Conservation (phyloP, 345 rosid species). For the Aethionema arabicum region DNA sequence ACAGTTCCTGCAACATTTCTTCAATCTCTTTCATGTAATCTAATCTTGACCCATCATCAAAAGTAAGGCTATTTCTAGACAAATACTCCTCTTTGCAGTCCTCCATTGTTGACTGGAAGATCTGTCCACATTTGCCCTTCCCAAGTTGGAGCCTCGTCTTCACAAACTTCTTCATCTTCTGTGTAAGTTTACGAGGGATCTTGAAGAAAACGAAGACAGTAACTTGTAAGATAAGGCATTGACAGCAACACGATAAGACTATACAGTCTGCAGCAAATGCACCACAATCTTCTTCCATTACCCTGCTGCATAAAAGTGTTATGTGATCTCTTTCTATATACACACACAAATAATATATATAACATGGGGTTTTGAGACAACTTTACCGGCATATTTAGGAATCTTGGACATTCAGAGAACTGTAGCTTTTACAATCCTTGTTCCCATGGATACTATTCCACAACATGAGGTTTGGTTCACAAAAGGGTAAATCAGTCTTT, state of each 20-base stretch:
- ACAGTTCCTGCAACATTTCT: slow-evolving; percentile 53
- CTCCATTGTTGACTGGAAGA: slow-evolving; percentile 23
- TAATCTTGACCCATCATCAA: slow-evolving; percentile 17
- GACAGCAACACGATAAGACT: slow-evolving; percentile 74
- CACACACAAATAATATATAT: not conserved
- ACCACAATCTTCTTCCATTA: slow-evolving; percentile 57
- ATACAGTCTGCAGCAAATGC: slow-evolving; percentile 72
- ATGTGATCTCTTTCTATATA: no score
- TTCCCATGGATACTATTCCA: slow-evolving; percentile 42
- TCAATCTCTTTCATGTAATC: slow-evolving; percentile 56
- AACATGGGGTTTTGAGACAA: slow-evolving; percentile 34
- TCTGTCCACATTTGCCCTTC: slow-evolving; percentile 22
- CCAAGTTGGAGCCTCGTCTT: slow-evolving; percentile 39
- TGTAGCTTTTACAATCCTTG: slow-evolving; percentile 29
- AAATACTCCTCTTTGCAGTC: slow-evolving; percentile 20
- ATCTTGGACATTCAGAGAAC: slow-evolving; percentile 47
- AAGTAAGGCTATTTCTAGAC: slow-evolving; percentile 8
- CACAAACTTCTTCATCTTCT: slow-evolving; percentile 47
- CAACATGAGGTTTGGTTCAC: slow-evolving; percentile 31
- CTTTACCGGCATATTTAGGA: slow-evolving; percentile 35
- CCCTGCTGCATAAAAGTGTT: slow-evolving; percentile 25
- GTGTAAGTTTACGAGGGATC: slow-evolving; percentile 51
- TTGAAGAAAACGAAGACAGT: slow-evolving; percentile 49
- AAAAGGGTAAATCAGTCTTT: slow-evolving; percentile 22
- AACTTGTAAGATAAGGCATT: slow-evolving; percentile 68